Evolutionary conservation across 1,284 basidiomycete species (phyloP).

Genomic region (Blastosporella zonata): DNA sequence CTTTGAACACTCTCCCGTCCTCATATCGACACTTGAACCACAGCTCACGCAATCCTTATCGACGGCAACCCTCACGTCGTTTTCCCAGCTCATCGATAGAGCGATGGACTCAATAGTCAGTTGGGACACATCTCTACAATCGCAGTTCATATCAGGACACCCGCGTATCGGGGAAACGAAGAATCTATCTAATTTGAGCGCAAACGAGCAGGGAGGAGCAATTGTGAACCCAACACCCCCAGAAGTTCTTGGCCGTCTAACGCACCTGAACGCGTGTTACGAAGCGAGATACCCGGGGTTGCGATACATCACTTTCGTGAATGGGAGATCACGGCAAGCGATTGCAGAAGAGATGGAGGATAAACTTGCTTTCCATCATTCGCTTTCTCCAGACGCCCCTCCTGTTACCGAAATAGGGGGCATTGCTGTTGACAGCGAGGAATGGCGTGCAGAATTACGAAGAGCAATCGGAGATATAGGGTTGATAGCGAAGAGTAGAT

Average conservation of each 20-base stretch:
- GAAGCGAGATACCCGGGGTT: constrained; percentile 72
- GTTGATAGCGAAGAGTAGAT: constrained; percentile 68
- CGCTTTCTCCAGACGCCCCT: constrained; percentile 42
- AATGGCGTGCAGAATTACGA: constrained; percentile 64
- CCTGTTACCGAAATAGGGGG: constrained; percentile 33
- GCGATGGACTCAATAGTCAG: constrained; percentile 48
- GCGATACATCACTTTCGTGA: constrained; percentile 89
- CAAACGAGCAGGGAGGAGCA: constrained; percentile 68
- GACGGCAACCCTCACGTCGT: constrained; percentile 36
- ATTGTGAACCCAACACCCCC: constrained; percentile 49
- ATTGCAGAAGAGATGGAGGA: constrained; percentile 81
- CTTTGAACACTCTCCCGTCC: constrained; percentile 69
- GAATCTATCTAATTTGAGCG: constrained; percentile 70
- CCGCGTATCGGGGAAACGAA: constrained; percentile 84
- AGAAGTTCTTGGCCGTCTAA: constrained; percentile 61
- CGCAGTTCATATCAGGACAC: constrained; percentile 77
- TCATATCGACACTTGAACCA: constrained; percentile 56
- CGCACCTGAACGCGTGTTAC: constrained; percentile 74
- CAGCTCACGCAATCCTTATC: constrained; percentile 39
- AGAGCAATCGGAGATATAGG: constrained; percentile 76
- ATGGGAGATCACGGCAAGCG: constrained; percentile 69
- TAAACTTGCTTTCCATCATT: constrained; percentile 51
- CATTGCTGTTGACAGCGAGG: constrained; percentile 39
- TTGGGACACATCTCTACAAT: constrained; percentile 61
- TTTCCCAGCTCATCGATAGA: constrained; percentile 59